These are phyloP conservation scores for Venturia effusa DNA, from an alignment of 2,329 filamentous ascomycete species.

Conservation along the genomic window DNA sequence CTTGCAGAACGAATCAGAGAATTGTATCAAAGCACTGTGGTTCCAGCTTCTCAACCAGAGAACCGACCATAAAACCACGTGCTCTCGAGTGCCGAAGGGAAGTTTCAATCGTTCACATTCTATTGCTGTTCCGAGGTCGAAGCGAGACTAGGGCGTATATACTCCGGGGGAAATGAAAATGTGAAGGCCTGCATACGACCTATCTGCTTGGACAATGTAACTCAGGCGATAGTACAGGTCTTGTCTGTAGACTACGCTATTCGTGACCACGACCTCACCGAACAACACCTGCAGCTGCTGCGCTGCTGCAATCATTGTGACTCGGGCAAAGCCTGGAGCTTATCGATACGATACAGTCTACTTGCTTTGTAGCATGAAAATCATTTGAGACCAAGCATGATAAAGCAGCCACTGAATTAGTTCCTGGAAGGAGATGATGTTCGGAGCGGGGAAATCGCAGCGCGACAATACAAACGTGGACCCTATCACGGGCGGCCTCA, in stretches of 20 bases:
- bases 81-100: too few relatives aligned
- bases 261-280: not conserved
- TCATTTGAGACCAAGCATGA: too few relatives aligned
- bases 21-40: not conserved
- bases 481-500: not conserved
- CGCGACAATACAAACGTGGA: too few relatives aligned
- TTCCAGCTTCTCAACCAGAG: not conserved
- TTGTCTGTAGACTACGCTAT: not conserved
- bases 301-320: not conserved
- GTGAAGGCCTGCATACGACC: not conserved
- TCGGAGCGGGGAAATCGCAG: too few relatives aligned
- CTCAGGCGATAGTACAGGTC: not conserved
- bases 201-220: not conserved
- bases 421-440: too few relatives aligned
- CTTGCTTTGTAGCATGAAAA: too few relatives aligned
- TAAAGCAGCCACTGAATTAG: too few relatives aligned
- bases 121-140: not conserved
- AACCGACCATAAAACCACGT: not conserved
- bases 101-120: not conserved
- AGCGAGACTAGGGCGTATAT: not conserved
- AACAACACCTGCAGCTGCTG: not conserved
- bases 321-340: too few relatives aligned
- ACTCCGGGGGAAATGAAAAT: not conserved
- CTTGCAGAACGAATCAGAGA: constrained; percentile 9
- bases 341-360: too few relatives aligned